phyloP scores from a whole-genome alignment of 495 filamentous ascomycete genomes.

The Talaromyces nanjingensis region DNA sequence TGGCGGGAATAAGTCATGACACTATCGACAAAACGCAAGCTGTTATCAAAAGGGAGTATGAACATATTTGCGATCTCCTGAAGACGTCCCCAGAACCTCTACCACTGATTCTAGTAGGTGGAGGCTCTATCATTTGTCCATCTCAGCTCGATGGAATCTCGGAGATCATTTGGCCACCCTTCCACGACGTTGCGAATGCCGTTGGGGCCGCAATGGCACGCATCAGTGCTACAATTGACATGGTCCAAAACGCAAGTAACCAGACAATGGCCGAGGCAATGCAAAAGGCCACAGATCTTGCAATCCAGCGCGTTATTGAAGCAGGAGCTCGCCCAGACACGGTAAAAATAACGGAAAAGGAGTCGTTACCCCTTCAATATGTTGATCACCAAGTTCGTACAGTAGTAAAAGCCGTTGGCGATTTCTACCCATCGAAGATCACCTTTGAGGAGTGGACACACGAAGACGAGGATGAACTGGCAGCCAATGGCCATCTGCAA shows the following conservation, averaged over 20 bases:
- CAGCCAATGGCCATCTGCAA: not conserved
- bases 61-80: conserved; percentile 17
- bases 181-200: conserved; percentile 42
- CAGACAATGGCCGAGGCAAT: conserved; percentile 26
- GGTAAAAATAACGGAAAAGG: conserved; percentile 26
- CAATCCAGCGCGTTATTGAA: conserved; percentile 28
- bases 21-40: conserved; percentile 8
- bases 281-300: conserved; percentile 28
- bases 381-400: conserved; percentile 28
- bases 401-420: conserved; percentile 26
- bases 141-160: conserved; percentile 16
- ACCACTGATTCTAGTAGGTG: conserved; percentile 23
- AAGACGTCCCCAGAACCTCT: conserved; percentile 11
- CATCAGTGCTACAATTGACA: conserved; percentile 27
- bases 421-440: conserved; percentile 15
- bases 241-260: conserved; percentile 32
- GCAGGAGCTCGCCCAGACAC: conserved; percentile 27
- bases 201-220: conserved; percentile 48
- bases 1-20: conserved; percentile 14
- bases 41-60: conserved; percentile 15
- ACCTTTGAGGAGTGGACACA: not conserved
- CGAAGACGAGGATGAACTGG: not conserved
- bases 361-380: conserved; percentile 29
- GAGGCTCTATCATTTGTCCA: conserved; percentile 17
- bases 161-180: conserved; percentile 13